These are phyloP conservation scores for Podospora bellae-mahoneyi DNA, from an alignment of 495 filamentous ascomycete genomes.

Conservation along the genomic window DNA sequence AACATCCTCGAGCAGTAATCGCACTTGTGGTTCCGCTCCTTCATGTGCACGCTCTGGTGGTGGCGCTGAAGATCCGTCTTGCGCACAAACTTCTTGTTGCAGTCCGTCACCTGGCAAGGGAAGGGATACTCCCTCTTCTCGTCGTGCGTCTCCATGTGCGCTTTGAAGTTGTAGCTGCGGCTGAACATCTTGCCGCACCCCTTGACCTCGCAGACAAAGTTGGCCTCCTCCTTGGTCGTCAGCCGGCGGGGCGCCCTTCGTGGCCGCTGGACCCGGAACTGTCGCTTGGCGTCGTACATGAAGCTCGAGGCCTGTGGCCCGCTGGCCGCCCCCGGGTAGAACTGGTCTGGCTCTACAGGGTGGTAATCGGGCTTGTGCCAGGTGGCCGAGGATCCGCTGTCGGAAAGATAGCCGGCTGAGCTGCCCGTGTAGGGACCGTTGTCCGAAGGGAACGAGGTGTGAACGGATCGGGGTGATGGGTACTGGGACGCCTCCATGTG, in stretches of 20 bases:
- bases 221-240: constrained; percentile 71
- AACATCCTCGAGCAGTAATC: constrained; percentile 69
- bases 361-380: constrained; percentile 51
- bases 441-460: constrained; percentile 41
- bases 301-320: constrained; percentile 23
- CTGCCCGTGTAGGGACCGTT: constrained; percentile 36
- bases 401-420: constrained; percentile 47
- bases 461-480: constrained; percentile 45
- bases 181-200: constrained; percentile 79
- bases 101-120: constrained; percentile 60
- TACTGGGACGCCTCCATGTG: constrained; percentile 46
- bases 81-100: constrained; percentile 72
- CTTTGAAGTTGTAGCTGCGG: constrained; percentile 84
- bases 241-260: constrained; percentile 51
- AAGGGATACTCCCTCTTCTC: constrained; percentile 67
- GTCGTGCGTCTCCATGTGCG: constrained; percentile 88
- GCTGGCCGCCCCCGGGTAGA: constrained; percentile 33
- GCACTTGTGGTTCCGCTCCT: constrained; percentile 67
- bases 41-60: constrained; percentile 76
- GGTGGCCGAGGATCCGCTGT: constrained; percentile 40
- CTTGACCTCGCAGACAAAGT: constrained; percentile 65
- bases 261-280: constrained; percentile 40
- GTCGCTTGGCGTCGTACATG: constrained; percentile 35
- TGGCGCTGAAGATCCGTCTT: constrained; percentile 85
- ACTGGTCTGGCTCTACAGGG: constrained; percentile 39